Base-by-base conservation (phyloP, 768 basidiomycete genomes). In the Suillus paluster region DNA sequence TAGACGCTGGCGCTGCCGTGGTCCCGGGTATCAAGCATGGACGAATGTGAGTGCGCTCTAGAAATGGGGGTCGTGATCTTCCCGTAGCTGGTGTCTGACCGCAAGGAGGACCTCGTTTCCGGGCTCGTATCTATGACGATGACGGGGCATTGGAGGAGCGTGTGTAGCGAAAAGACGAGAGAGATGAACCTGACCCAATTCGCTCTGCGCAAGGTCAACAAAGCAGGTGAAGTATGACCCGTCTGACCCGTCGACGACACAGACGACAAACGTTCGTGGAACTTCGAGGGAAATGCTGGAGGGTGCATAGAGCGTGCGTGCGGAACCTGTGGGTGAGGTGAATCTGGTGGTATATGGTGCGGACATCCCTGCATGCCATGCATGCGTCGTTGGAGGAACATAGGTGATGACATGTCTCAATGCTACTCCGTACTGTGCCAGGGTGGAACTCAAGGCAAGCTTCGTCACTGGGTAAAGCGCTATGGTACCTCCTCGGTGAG, bases 191-290 rank as follows among this genome's bases (percentile, higher is more conserved):
- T 7, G 73, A 75, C 15, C 67, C 65, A n/a, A 4, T 71, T 66
- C 8, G 30, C 14, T 19, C 42, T 63, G 41, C 72, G 74, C 14
- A 60, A 64, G 5, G 67, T 65, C 33, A 70, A 63, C 55, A 65
- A 66, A 57, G 61, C 57, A 21, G 68, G 53, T 12, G 33, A 57
- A 9, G 62, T 39, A 11, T 62, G 62, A 23, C 71, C 67, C 33
- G 67, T 56, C n/a, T n/a, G n/a, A n/a, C n/a, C n/a, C n/a, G n/a
- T n/a, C 2, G 69, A 73, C 4, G 73, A 73, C 5, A 73, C 61
- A 1, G 73, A 74, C 21, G 75, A 71, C 44, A 74, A 61, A 42
- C 75, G 75, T 27, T 74, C 73, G 44, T 75, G 73, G 67, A 74
- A 74, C 55, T 74, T 75, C 12, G 73, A 73, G 34, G 61, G 53